Evolutionary conservation across 2,329 filamentous ascomycete species (phyloP), one percentile per base, ranked within the genome.

Genomic region (Fusarium sp.): DNA sequence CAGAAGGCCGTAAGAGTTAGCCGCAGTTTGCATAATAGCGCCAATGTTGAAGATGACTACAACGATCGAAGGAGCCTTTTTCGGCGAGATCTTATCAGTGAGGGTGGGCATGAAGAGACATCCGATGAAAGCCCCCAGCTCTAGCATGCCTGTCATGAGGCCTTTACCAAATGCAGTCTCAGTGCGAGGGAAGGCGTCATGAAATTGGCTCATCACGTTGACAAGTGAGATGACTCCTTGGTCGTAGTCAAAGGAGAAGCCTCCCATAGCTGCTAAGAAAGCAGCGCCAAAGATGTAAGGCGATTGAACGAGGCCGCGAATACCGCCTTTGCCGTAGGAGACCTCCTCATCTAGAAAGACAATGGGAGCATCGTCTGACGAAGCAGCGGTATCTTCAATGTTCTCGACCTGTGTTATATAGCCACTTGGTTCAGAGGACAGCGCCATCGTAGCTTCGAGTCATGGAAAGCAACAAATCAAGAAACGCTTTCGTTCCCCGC

Each of bases 81-180:
- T 78, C 39, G 77, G 62, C 2, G 76, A 77, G 23, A 72, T 76
- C 4, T 67, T 72, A 41, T 78, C 77, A 1, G 74, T 75, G 4
- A 74, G 19, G 25, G 56, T 51, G 60, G 75, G 42, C 74, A 77
- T 62, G 63, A 71, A 46, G 69, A 70, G 58, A 57, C 77, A 29
- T 62, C 77, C 86, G 21, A 88, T 81, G 1, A 86, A 87, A 1
- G 86, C 87, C 45, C 88, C 83, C 18, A 87, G 78, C 69, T 88
- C 86, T 60, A 85, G 82, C 69, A 88, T 84, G 8, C 78, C 81
- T 7, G 82, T 80, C 46, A 70, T 79, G 7, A 86, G 73, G 3
- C 78, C 78, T 25, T 81, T 78, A 15, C 82, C 81, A n/a, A 87
- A 82, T 42, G 78, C 79, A 9, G 80, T 72, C 15, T 77, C 79